A percentile compares a stretch with the other conserved stretches of the same genome.
These are phyloP conservation scores for Rhizophora mangle DNA, from an alignment of 345 rosid genomes.

Conservation along the genomic window DNA sequence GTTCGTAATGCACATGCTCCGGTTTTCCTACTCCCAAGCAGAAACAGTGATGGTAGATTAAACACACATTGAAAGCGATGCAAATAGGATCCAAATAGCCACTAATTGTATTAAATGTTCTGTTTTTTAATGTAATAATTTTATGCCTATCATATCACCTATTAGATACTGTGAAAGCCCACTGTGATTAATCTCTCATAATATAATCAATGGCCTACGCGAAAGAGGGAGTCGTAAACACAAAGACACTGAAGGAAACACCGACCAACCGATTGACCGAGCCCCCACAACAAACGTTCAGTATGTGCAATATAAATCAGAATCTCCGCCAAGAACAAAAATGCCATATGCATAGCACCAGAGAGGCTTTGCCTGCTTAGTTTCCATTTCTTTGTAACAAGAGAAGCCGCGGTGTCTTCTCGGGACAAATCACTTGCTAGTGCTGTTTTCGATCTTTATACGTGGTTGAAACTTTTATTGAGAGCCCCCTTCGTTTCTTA, in stretches of 20 bases:
- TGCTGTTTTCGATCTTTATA: not conserved
- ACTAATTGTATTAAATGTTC: not conserved
- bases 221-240: conserved; percentile 7
- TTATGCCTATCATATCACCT: not conserved
- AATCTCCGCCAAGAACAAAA: conserved; percentile 33
- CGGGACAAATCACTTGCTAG: not conserved
- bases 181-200: not conserved
- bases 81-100: conserved; percentile 8
- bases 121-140: not conserved
- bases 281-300: conserved; percentile 28
- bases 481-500: no score
- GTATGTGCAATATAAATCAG: conserved; percentile 9
- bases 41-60: not conserved
- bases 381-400: conserved; percentile 24
- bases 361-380: conserved; percentile 18
- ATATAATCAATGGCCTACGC: no score
- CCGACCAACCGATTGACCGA: conserved; percentile 54
- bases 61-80: not conserved
- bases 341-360: conserved; percentile 20
- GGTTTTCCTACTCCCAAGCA: not conserved
- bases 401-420: no score
- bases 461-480: no score
- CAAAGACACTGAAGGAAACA: conserved; percentile 34
- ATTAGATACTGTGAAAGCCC: not conserved
- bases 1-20: conserved; percentile 18